Percentiles rank a stretch among this genome's conserved stretches.
Evolutionary conservation across 129 eudicot genomes (phyloP).

Genomic region (Flaveria sonorensis): DNA sequence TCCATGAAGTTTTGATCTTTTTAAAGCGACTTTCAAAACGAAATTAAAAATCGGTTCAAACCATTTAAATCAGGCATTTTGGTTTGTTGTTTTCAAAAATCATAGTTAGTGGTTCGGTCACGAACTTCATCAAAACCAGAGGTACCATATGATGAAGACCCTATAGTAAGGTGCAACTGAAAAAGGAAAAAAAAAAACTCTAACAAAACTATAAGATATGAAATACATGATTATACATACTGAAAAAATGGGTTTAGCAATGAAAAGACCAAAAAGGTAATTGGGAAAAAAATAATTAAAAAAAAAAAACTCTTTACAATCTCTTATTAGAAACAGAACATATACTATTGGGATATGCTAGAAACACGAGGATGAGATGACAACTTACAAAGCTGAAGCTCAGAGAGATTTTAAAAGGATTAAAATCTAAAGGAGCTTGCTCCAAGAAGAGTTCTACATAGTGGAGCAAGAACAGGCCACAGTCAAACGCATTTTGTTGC

Average conservation of each 20-base stretch:
- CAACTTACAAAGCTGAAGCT: constrained; percentile 65
- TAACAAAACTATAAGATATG: neutral
- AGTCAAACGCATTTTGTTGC: constrained; percentile 80
- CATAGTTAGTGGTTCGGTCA: neutral
- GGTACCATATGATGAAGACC: neutral
- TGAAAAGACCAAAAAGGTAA: no score
- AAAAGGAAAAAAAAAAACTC: neutral
- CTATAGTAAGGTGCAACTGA: neutral
- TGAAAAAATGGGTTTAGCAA: neutral
- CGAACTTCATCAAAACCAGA: neutral
- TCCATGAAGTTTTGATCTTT: neutral
- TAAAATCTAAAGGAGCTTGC: constrained; percentile 64
- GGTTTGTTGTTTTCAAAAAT: neutral
- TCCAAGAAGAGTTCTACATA: constrained; percentile 81
- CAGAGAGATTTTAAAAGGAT: constrained; percentile 57
- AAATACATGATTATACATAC: neutral
- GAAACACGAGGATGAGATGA: neutral
- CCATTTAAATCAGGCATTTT: neutral
- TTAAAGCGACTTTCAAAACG: no score
- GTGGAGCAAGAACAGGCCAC: constrained; percentile 94
- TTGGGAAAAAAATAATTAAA: no score
- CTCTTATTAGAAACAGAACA: neutral
- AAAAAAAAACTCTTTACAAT: no score
- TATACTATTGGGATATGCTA: neutral
- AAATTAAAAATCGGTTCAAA: no score